Base-by-base conservation (phyloP, 179 eudicot genomes). In the Corrigiola litoralis region DNA sequence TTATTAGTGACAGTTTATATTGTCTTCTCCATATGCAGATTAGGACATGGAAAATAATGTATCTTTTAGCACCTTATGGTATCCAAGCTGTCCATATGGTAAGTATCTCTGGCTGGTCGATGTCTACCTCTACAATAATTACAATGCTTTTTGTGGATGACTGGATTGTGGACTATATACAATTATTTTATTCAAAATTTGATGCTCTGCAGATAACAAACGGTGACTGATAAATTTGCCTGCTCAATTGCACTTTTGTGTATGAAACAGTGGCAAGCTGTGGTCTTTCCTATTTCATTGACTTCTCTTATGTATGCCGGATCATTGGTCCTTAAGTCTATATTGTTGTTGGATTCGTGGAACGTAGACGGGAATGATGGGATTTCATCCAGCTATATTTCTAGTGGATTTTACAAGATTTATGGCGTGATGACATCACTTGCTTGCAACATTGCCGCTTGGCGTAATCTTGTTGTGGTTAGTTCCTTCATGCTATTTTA, bases 391-490 rank as follows among this genome's bases (percentile, higher is more conserved):
- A 50, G 69, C 44, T 51, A 37, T 70, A 31, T 75, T 24, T 62
- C 61, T 33, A 46, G 52, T 78, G 60, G 24, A 23, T 34, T 75
- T 57, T 62, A 57, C 46, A 71, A 65, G 58, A 46, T 76, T 14
- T 63, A 63, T 37, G 54, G 36, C 71, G 51, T 66, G 76, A 38
- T 80, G 42, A 58, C 66, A 44, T 81, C 88, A 37, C 21, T 69
- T 61, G 72, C 74, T 70, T 74, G 77, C 46, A 66, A 79, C 68
- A 65, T 94, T 56, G 47, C 79, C 48, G 79, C 88, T 18, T 94
- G 99, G 99, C 92, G 97, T 61, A 87, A 81, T 71, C 89, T 74
- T 72, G 64, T 94, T 61, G 99, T 92, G 95, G 98, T 89, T 41
- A 76, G 88, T 79, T 71, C 40, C 60, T 42, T 66, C 51, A 46